phyloP scores from a whole-genome alignment of 2,329 filamentous ascomycete genomes.

The Trichoderma sp. region DNA sequence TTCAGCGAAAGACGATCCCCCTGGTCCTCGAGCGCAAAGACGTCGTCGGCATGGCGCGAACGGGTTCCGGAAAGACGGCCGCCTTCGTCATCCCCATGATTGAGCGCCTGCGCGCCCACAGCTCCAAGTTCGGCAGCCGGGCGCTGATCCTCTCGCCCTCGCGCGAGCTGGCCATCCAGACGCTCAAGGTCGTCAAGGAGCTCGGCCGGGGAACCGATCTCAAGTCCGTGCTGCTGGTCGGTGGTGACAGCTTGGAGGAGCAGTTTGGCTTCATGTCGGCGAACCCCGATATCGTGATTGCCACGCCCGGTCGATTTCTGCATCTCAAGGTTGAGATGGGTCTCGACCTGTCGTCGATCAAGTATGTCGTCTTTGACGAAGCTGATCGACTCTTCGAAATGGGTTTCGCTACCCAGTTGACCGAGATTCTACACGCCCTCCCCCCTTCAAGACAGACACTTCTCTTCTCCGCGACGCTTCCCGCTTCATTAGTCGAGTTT shows the following conservation, averaged over 20 bases:
- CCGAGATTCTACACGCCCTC: conserved; percentile 88
- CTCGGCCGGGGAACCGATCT: conserved; percentile 87
- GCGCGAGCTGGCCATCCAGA: conserved; percentile 91
- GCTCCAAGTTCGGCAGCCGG: conserved; percentile 79
- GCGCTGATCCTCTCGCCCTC: conserved; percentile 90
- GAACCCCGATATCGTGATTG: conserved; percentile 97
- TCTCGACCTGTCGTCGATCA: conserved; percentile 84
- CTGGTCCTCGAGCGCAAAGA: conserved; percentile 87
- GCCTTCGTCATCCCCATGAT: conserved; percentile 99
- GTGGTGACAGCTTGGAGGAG: conserved; percentile 93
- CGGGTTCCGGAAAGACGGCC: conserved; percentile 97
- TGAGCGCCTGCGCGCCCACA: conserved; percentile 86
- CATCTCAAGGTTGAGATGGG: conserved; percentile 98
- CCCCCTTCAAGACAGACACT: conserved; percentile 85
- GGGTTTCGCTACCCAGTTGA: conserved; percentile 92
- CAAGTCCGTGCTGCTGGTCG: conserved; percentile 85
- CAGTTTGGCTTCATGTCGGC: conserved; percentile 91
- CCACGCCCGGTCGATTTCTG: conserved; percentile 92
- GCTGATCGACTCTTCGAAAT: conserved; percentile 97
- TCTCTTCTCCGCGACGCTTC: conserved; percentile 92
- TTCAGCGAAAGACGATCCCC: conserved; percentile 95
- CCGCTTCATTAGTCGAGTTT: conserved; percentile 93
- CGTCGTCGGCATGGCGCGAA: conserved; percentile 98
- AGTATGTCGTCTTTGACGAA: conserved; percentile 96
- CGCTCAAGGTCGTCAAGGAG: conserved; percentile 94